Conservation (phyloP, 306 rosid species). For the Quercus engelmannii region DNA sequence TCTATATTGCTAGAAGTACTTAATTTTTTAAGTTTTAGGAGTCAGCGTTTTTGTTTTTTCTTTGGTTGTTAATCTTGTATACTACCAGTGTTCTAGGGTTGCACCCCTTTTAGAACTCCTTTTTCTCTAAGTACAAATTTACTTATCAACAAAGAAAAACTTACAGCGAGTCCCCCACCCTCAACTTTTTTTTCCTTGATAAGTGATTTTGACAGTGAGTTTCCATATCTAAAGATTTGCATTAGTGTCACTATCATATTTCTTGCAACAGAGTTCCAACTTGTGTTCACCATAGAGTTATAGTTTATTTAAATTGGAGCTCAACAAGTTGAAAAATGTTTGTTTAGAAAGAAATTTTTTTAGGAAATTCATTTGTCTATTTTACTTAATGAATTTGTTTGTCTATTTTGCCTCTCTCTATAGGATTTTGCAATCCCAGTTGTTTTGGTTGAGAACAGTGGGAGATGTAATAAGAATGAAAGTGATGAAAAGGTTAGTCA, state of each 20-base stretch:
- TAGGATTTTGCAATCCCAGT: constrained; percentile 68
- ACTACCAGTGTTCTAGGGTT: not conserved
- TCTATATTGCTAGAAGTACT: not conserved
- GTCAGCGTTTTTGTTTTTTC: not conserved
- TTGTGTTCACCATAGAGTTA: not conserved
- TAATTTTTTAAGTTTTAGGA: not conserved
- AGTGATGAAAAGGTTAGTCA: constrained; percentile 76
- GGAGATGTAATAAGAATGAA: constrained; percentile 83
- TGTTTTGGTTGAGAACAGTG: constrained; percentile 95
- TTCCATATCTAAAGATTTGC: not conserved
- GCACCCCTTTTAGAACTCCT: not conserved
- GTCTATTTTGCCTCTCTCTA: not conserved
- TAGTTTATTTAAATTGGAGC: not conserved
- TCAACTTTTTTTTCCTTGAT: not conserved
- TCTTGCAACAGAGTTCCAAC: not conserved
- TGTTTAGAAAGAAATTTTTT: not conserved
- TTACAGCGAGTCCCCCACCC: not conserved
- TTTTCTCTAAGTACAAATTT: not conserved
- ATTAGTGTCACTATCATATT: not conserved
- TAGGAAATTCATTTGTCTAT: not conserved
- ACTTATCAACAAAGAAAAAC: not conserved
- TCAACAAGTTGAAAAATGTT: not conserved
- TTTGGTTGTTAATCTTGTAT: not conserved
- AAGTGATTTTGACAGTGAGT: not conserved
- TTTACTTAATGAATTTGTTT: not conserved